Evolutionary conservation across 768 basidiomycete species (phyloP), one percentile per base, ranked within the genome.

Genomic region (Suillus americanus): DNA sequence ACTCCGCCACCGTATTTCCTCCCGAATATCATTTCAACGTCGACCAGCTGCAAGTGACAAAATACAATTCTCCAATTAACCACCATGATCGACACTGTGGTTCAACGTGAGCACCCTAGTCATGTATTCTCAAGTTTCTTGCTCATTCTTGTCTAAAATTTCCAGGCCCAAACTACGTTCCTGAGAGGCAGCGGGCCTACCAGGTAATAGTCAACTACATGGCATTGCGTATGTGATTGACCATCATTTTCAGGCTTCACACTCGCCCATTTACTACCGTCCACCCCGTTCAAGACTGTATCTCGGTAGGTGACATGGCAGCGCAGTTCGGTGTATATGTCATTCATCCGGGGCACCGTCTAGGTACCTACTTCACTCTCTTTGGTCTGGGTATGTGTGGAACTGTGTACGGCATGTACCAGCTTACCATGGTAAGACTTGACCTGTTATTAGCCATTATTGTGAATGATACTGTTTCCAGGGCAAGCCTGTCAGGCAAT

Each of bases 261-360:
- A 81, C 68, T 77, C 76, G 62, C 84, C 85, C 60, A 74, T 91
- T 66, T 86, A 86, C 78, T 77, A 84, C 72, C 86, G 89, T 65
- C 80, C 74, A 61, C 86, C 89, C 51, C 83, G 89, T 64, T 85
- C 86, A 55, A 80, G 73, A 46, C 80, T 91, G 66, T 91, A 89
- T 77, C 71, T 91, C 61, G 81, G 91, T 92, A 66, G 67, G 82
- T 74, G 10, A 37, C 46, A 14, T 14, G 18, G 41, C 55, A 41
- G 37, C n/a, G 55, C 35, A 12, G 12, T 54, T 43, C 33, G 63
- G 63, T 63, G 20, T 69, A 25, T 14, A 30, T 25, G 23, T 45
- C 61, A 40, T 61, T 62, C 38, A 59, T 41, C 1, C 12, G 18
- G 41, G 18, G 8, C 6, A 20, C 16, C 40, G 38, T 40, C 9